Percentiles rank a stretch among this genome's conserved stretches.
Conservation (phyloP, 2,329 filamentous ascomycete species). For the Monosporascus cannonballus region DNA sequence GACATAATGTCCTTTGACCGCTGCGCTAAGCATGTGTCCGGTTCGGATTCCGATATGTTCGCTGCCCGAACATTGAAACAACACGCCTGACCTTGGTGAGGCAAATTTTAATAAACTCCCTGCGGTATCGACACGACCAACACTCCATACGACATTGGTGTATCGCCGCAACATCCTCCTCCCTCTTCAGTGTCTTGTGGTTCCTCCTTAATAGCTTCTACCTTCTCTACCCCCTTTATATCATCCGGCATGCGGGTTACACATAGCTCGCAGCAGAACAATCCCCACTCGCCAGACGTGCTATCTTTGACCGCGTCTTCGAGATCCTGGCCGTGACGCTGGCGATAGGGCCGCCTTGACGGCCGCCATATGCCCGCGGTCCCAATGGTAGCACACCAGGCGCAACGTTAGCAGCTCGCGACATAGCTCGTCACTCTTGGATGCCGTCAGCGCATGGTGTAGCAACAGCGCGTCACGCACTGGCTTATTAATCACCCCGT, state of each 20-base stretch:
- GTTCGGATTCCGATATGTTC: no score
- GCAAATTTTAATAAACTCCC: no score
- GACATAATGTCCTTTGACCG: no score
- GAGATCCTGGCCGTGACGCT: constrained; percentile 69
- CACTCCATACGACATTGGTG: no score
- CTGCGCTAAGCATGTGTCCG: no score
- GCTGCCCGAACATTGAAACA: no score
- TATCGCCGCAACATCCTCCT: no score
- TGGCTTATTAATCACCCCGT: constrained; percentile 92
- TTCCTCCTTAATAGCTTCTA: no score
- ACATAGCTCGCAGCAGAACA: constrained; percentile 68
- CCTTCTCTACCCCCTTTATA: constrained; percentile 48
- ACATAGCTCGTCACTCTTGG: constrained; percentile 63
- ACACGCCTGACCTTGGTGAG: no score
- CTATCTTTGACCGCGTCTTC: constrained; percentile 74
- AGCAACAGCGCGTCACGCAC: constrained; percentile 88
- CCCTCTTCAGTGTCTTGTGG: no score
- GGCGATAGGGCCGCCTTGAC: constrained; percentile 76
- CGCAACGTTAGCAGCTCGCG: constrained; percentile 84
- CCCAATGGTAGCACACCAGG: constrained; percentile 89
- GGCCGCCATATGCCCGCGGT: constrained; percentile 69
- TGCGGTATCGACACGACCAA: no score
- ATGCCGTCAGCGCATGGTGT: constrained; percentile 79
- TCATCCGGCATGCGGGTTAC: constrained; percentile 56
- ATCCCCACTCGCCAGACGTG: constrained; percentile 69